These are phyloP conservation scores for Verticillium tricorpus DNA, from an alignment of 2,329 filamentous ascomycete genomes.

Conservation along the genomic window DNA sequence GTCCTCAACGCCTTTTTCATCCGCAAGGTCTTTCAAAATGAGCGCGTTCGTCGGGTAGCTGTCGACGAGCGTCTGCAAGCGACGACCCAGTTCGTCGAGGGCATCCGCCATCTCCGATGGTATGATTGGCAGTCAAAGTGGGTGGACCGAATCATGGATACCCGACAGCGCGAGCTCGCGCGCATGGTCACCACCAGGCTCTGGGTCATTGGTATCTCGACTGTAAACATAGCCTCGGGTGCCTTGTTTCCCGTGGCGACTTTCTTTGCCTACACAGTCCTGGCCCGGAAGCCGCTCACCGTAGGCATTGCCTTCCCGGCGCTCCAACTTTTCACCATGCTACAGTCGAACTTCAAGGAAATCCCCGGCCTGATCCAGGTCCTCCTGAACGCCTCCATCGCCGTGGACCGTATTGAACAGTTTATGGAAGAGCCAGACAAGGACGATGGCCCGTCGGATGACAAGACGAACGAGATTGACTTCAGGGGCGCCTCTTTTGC, in stretches of 20 bases:
- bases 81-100: constrained; percentile 81
- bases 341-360: constrained; percentile 69
- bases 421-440: constrained; percentile 88
- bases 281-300: constrained; percentile 62
- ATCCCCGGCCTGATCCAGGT: constrained; percentile 72
- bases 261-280: constrained; percentile 74
- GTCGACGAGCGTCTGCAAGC: constrained; percentile 77
- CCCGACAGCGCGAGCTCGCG: constrained; percentile 63
- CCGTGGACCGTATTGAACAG: constrained; percentile 73
- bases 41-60: constrained; percentile 64
- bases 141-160: constrained; percentile 64
- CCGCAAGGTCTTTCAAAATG: constrained; percentile 60
- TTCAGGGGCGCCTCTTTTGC: constrained; percentile 67
- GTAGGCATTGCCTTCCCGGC: constrained; percentile 86
- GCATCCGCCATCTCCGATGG: constrained; percentile 75
- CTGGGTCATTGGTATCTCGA: constrained; percentile 58
- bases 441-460: constrained; percentile 37
- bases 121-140: constrained; percentile 79
- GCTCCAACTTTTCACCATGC: constrained; percentile 71
- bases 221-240: constrained; percentile 67
- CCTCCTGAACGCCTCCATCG: constrained; percentile 76
- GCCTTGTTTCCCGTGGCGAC: constrained; percentile 75
- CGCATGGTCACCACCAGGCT: constrained; percentile 60
- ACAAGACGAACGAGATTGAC: constrained; percentile 36
- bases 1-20: constrained; percentile 65